phyloP scores from a whole-genome alignment of 1,284 basidiomycete genomes.

The Coniophora puteana region DNA sequence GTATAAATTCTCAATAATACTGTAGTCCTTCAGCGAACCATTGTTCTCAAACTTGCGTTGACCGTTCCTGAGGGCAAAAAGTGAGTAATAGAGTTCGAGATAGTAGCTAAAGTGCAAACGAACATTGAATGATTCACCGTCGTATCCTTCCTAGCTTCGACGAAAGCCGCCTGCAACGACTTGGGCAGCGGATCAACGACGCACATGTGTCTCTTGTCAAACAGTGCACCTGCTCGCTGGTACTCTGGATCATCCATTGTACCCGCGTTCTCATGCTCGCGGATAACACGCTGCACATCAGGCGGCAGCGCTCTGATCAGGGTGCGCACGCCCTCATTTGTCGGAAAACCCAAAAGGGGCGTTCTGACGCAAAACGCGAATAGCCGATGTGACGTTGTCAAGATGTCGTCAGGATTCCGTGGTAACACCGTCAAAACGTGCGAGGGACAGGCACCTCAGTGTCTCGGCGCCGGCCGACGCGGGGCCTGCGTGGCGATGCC shows the following conservation, averaged over 20 bases:
- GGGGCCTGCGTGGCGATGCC: too few relatives aligned
- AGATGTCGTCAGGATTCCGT: too few relatives aligned
- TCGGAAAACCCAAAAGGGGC: too few relatives aligned
- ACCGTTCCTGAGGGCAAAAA: conserved; percentile 38
- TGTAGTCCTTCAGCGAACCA: conserved; percentile 48
- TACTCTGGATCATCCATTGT: conserved; percentile 45
- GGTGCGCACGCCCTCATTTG: too few relatives aligned
- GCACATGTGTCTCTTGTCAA: conserved; percentile 43
- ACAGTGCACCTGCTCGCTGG: conserved; percentile 38
- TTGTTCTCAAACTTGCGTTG: conserved; percentile 46
- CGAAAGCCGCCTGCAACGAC: conserved; percentile 23
- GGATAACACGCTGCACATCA: conserved; percentile 39
- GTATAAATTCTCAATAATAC: conserved; percentile 38
- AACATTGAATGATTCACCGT: conserved; percentile 49
- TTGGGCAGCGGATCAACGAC: conserved; percentile 42
- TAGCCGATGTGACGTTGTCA: too few relatives aligned
- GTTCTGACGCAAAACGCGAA: too few relatives aligned
- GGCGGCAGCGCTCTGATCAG: too few relatives aligned
- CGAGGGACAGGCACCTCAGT: too few relatives aligned
- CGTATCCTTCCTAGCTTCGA: conserved; percentile 34
- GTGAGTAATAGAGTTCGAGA: not conserved
- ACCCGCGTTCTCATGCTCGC: conserved; percentile 43
- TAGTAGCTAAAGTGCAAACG: conserved; percentile 7
- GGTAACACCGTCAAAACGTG: too few relatives aligned
- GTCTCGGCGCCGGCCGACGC: too few relatives aligned